Conservation (phyloP, 2,329 filamentous ascomycete genomes). For the Aspergillus sp. region DNA sequence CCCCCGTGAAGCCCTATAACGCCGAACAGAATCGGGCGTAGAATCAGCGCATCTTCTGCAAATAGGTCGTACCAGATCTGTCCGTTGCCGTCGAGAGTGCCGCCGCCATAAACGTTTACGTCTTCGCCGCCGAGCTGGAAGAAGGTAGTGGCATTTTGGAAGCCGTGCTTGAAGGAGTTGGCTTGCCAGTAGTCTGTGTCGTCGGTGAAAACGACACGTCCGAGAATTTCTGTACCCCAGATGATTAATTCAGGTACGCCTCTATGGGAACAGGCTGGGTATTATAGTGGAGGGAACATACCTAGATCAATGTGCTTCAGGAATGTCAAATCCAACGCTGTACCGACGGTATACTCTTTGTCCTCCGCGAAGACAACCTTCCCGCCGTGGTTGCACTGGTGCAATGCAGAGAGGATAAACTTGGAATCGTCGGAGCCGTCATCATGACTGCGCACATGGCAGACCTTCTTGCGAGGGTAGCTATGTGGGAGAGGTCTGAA, state of each 20-base stretch:
- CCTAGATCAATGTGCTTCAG: constrained; percentile 63
- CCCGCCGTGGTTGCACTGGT: constrained; percentile 63
- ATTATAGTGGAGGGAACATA: constrained; percentile 18
- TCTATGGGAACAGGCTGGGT: background rate
- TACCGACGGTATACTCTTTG: constrained; percentile 61
- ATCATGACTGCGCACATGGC: constrained; percentile 28
- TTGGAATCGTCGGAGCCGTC: constrained; percentile 48
- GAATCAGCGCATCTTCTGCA: constrained; percentile 55
- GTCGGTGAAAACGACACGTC: constrained; percentile 62
- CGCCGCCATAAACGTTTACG: constrained; percentile 68
- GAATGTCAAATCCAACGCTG: constrained; percentile 65
- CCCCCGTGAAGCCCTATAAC: constrained; percentile 58
- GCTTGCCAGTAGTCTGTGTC: constrained; percentile 69
- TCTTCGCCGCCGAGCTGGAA: constrained; percentile 66
- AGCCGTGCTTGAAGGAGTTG: constrained; percentile 63
- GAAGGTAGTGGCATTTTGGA: constrained; percentile 67
- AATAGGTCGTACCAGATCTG: constrained; percentile 66
- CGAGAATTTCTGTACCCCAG: constrained; percentile 52
- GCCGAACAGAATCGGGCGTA: constrained; percentile 60
- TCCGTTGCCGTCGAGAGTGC: constrained; percentile 63
- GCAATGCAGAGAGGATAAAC: constrained; percentile 55
- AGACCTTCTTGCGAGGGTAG: constrained; percentile 25
- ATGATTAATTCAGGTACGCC: background rate
- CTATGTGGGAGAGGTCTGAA: constrained; percentile 31
- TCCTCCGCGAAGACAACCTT: constrained; percentile 59